These are phyloP conservation scores for Plasmodium sp. DNA, from an alignment of 169 alveolate species.

Conservation along the genomic window DNA sequence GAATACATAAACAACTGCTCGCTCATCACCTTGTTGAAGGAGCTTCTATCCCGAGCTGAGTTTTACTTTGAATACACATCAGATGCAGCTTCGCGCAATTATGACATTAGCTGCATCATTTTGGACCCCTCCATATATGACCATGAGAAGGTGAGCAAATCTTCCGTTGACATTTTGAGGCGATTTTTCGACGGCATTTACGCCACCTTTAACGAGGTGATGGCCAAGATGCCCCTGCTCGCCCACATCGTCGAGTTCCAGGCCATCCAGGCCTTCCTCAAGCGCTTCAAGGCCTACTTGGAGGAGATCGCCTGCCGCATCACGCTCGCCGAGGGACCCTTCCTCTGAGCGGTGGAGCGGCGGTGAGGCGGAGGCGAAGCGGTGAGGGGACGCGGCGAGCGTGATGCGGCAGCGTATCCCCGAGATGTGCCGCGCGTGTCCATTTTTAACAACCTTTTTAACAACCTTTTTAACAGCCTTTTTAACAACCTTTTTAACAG, in stretches of 20 bases:
- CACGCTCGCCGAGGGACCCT: slow-evolving; percentile 12
- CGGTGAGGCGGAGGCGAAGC: background rate
- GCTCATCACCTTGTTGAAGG: slow-evolving; percentile 47
- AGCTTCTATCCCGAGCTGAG: slow-evolving; percentile 57
- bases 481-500: background rate
- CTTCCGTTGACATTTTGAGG: slow-evolving; percentile 27
- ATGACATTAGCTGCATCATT: slow-evolving; percentile 67
- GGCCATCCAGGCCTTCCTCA: slow-evolving; percentile 31
- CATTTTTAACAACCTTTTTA: background rate
- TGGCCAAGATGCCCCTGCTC: slow-evolving; percentile 26
- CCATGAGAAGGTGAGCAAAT: slow-evolving; percentile 30
- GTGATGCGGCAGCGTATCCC: too few species aligned
- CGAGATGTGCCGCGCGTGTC: background rate
- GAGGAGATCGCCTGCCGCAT: slow-evolving; percentile 36
- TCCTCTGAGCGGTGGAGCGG: background rate
- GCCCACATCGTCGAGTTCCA: slow-evolving; percentile 57
- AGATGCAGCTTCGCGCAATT: slow-evolving; percentile 63
- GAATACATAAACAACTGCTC: slow-evolving; percentile 53
- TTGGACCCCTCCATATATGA: slow-evolving; percentile 63
- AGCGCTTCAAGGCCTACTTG: slow-evolving; percentile 24
- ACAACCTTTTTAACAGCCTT: too few species aligned
- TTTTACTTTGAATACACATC: slow-evolving; percentile 65
- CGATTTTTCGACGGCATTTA: slow-evolving; percentile 44
- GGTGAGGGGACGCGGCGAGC: too few species aligned
- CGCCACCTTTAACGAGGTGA: slow-evolving; percentile 33